A percentile compares a stretch with the other conserved stretches of the same genome.
Conservation (phyloP, 2,329 filamentous ascomycete species). For the Juglanconis sp. region DNA sequence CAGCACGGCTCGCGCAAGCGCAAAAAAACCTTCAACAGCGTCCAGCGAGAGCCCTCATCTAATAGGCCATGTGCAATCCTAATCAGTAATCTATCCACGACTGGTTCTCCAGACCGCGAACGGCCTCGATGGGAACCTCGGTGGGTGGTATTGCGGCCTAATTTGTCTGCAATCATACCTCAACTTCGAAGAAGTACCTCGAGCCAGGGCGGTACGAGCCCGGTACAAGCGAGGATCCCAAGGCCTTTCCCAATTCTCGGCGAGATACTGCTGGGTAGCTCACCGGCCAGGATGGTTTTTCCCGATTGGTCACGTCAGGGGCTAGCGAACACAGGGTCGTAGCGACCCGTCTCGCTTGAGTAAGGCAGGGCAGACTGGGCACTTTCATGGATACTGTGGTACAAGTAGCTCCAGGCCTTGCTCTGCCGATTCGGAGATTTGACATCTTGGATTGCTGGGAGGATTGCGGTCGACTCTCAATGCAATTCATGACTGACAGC, state of each 20-base stretch:
- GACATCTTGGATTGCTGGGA: slow-evolving; percentile 3
- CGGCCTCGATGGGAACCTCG: neutral
- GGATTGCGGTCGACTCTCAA: slow-evolving; percentile 4
- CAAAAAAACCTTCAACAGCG: neutral
- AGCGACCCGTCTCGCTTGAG: slow-evolving; percentile 12
- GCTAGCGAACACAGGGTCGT: slow-evolving; percentile 3
- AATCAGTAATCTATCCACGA: slow-evolving; percentile 8
- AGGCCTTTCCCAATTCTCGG: neutral
- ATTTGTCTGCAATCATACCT: neutral
- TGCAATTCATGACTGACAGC: neutral
- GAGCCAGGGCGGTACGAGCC: slow-evolving; percentile 1
- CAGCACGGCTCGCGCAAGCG: neutral
- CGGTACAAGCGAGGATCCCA: slow-evolving; percentile 3
- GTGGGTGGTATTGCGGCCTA: neutral
- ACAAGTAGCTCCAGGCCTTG: slow-evolving; percentile 1
- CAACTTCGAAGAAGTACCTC: slow-evolving; percentile 5
- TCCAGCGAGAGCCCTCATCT: too few species aligned
- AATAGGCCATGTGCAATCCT: slow-evolving; percentile 2
- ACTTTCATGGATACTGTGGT: neutral
- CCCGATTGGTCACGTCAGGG: slow-evolving; percentile 13
- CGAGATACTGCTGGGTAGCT: neutral
- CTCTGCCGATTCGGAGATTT: slow-evolving; percentile 15
- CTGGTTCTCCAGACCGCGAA: slow-evolving; percentile 7
- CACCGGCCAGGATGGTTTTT: slow-evolving; percentile 4
- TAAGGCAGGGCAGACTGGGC: slow-evolving; percentile 4